These are phyloP conservation scores for Tetracladium maxilliforme DNA, from an alignment of 2,329 filamentous ascomycete genomes.

Conservation along the genomic window DNA sequence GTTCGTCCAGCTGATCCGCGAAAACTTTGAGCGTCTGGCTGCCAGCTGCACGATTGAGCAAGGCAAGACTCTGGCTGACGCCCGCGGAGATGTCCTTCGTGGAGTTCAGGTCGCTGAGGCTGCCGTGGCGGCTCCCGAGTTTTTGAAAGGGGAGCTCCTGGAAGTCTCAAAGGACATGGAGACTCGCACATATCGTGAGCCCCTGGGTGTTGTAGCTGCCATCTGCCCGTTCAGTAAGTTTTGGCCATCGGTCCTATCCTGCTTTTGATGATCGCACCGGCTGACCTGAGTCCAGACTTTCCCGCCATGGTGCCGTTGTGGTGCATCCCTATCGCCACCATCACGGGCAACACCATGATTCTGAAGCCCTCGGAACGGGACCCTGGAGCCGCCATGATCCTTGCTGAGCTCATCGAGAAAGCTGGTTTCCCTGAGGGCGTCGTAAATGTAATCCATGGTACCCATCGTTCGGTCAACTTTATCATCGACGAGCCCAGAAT, in stretches of 20 bases:
- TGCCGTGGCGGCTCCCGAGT: constrained; percentile 64
- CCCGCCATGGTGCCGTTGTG: constrained; percentile 85
- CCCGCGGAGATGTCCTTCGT: constrained; percentile 66
- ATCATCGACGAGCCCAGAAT: constrained; percentile 74
- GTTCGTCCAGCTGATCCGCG: constrained; percentile 63
- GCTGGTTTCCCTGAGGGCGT: constrained; percentile 73
- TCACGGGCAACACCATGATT: constrained; percentile 72
- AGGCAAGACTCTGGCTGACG: constrained; percentile 73
- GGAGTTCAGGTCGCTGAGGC: constrained; percentile 78
- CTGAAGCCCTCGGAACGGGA: constrained; percentile 81
- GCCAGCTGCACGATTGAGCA: constrained; percentile 80
- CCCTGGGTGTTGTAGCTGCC: constrained; percentile 65
- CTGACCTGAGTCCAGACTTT: constrained; percentile 43
- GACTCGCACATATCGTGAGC: constrained; percentile 69
- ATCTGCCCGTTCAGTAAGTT: constrained; percentile 78
- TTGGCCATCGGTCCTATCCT: not conserved
- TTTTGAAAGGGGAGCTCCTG: constrained; percentile 70
- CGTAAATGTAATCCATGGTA: constrained; percentile 70
- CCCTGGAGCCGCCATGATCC: constrained; percentile 72
- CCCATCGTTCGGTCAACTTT: constrained; percentile 71
- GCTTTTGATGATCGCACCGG: no score
- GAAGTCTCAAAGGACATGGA: constrained; percentile 88
- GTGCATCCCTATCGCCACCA: constrained; percentile 73
- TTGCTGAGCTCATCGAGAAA: constrained; percentile 65
- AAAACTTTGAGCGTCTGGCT: constrained; percentile 78